Base-by-base conservation (phyloP, 495 filamentous ascomycete genomes). In the Trichocladium antarcticum region DNA sequence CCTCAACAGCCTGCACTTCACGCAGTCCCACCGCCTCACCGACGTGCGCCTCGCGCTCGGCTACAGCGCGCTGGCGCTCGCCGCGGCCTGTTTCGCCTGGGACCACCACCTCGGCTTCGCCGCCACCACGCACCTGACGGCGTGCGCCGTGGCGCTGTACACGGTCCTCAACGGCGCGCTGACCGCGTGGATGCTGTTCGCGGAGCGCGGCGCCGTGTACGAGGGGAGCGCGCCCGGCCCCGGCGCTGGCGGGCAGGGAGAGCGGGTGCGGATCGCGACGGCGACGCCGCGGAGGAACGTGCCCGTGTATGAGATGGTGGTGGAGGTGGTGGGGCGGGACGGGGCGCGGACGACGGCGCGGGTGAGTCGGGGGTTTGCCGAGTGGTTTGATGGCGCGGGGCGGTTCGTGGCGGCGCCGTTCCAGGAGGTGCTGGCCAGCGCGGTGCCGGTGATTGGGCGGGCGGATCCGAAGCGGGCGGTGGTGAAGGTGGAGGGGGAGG, bases 61-160 rank as follows among this genome's bases (percentile, higher is more conserved):
- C 38, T 97, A 92, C 69, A 65, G 74, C 17, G 88, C 88, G 51
- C 87, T 96, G 57, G 62, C 70, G 20, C 81, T 96, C 54, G 79
- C 87, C 15, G 89, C 72, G 16, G 80, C 78, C 36, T 85, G 83
- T 45, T 96, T 97, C 76, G 81, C 81, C 57, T 88, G 84, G 60
- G 92, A 98, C 74, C 94, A 87, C 68, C 85, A 82, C 55, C 69
- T 89, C 28, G 89, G 89, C 48, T 97, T 90, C 76, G 88, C 95
- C 39, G 65, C 67, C 31, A 89, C 87, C 15, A 90, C 85, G 57
- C 72, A 69, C 44, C 76, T 76, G 56, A 95, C 89, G 21, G 71
- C 85, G 9, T 74, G 73, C 32, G 87, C 88, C 0, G 93, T 97
- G 5, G 71, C 74, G 11, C 53, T 80, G 6, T 98, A 97, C 72